These are phyloP conservation scores for Yamadazyma songkhlaensis DNA, from an alignment of 1,139 yeast species.

Conservation along the genomic window DNA sequence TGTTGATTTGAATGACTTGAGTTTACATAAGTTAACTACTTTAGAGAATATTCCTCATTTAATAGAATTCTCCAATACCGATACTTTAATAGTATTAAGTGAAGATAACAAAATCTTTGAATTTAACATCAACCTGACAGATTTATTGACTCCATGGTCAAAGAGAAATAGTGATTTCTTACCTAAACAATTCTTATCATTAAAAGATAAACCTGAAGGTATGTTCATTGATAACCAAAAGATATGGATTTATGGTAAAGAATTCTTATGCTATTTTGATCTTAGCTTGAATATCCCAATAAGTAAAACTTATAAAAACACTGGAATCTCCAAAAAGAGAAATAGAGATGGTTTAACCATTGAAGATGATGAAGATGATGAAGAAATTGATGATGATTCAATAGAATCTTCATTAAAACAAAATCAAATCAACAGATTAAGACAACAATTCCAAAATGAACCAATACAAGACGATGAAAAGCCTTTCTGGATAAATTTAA, in stretches of 20 bases:
- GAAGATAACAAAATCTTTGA: constrained; percentile 76
- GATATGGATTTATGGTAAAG: constrained; percentile 86
- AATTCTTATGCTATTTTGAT: constrained; percentile 79
- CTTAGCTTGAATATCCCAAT: constrained; percentile 58
- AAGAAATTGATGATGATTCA: constrained; percentile 29
- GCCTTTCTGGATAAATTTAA: constrained; percentile 74
- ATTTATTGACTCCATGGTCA: constrained; percentile 74
- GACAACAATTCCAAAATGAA: constrained; percentile 27
- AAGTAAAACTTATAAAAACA: constrained; percentile 26
- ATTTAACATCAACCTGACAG: constrained; percentile 34
- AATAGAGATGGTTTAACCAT: constrained; percentile 61
- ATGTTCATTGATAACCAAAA: constrained; percentile 45
- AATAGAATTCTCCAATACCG: constrained; percentile 49
- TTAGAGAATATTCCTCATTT: constrained; percentile 46
- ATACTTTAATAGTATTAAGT: constrained; percentile 62
- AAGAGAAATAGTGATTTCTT: constrained; percentile 69
- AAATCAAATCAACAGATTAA: constrained; percentile 27
- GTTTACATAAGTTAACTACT: constrained; percentile 51
- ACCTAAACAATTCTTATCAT: constrained; percentile 60
- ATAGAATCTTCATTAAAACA: constrained; percentile 31
- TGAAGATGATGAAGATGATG: constrained; percentile 29
- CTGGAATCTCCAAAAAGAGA: constrained; percentile 46
- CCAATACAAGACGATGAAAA: constrained; percentile 18
- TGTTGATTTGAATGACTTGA: constrained; percentile 24
- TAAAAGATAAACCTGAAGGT: constrained; percentile 74